phyloP scores from a whole-genome alignment of 768 basidiomycete genomes.

The Coprinopsis cinerea region DNA sequence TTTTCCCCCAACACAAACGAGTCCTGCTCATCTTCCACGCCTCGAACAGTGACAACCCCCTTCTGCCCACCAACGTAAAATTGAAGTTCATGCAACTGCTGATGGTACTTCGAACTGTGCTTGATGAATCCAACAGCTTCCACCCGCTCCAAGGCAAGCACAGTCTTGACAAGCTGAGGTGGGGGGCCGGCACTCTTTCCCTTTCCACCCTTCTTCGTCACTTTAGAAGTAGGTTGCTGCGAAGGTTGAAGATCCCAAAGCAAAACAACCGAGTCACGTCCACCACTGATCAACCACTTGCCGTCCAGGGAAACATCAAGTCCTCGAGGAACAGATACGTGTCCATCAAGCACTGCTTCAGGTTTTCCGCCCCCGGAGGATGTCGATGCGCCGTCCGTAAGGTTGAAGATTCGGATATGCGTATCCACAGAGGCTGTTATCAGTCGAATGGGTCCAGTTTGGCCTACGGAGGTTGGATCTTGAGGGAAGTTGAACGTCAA shows the following conservation, averaged over 20 bases:
- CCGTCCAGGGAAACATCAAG: slow-evolving; percentile 83
- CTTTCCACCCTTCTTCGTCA: slow-evolving; percentile 35
- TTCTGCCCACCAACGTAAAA: slow-evolving; percentile 93
- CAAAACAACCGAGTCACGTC: slow-evolving; percentile 87
- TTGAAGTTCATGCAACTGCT: slow-evolving; percentile 43
- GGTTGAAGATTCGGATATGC: slow-evolving; percentile 86
- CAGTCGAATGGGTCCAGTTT: slow-evolving; percentile 61
- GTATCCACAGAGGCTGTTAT: slow-evolving; percentile 92
- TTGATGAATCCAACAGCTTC: slow-evolving; percentile 78
- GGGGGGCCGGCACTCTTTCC: slow-evolving; percentile 40
- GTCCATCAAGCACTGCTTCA: slow-evolving; percentile 84
- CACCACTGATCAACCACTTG: slow-evolving; percentile 85
- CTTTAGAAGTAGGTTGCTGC: slow-evolving; percentile 19
- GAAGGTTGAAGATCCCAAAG: slow-evolving; percentile 74
- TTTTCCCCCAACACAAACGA: slow-evolving; percentile 54
- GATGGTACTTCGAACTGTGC: slow-evolving; percentile 26
- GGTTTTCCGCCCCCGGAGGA: slow-evolving; percentile 55
- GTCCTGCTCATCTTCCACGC: slow-evolving; percentile 55
- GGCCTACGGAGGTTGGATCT: slow-evolving; percentile 43
- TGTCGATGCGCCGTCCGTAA: slow-evolving; percentile 58
- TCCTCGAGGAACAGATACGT: slow-evolving; percentile 90
- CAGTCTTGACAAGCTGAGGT: slow-evolving; percentile 68
- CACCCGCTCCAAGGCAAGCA: slow-evolving; percentile 79
- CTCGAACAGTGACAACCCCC: slow-evolving; percentile 83
- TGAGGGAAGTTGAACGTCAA: slow-evolving; percentile 77